Evolutionary conservation across 2,329 filamentous ascomycete genomes (phyloP).

Genomic region (Pleoardoris graminearum): DNA sequence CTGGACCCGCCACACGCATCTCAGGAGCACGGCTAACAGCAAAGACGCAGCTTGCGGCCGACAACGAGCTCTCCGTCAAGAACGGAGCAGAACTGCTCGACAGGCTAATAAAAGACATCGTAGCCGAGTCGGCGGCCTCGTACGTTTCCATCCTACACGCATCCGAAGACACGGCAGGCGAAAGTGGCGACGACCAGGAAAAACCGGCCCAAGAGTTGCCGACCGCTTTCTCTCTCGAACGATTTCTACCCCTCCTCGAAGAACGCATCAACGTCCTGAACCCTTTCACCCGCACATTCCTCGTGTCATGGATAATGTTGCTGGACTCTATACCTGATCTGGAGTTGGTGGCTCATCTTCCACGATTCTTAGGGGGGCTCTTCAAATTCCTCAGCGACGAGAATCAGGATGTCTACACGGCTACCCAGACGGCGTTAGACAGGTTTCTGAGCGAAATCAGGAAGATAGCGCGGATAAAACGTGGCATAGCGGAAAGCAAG

Average conservation of each 20-base stretch:
- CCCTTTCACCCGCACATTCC: slow-evolving; percentile 90
- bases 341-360: slow-evolving; percentile 89
- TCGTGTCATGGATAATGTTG: slow-evolving; percentile 94
- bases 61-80: slow-evolving; percentile 95
- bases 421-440: slow-evolving; percentile 85
- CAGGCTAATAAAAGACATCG: slow-evolving; percentile 92
- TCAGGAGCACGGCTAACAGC: slow-evolving; percentile 23
- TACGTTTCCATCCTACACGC: slow-evolving; percentile 87
- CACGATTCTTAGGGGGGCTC: slow-evolving; percentile 85
- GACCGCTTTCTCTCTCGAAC: slow-evolving; percentile 87
- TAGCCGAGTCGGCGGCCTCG: slow-evolving; percentile 89
- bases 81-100: slow-evolving; percentile 96
- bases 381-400: slow-evolving; percentile 91
- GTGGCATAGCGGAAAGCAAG: slow-evolving; percentile 84
- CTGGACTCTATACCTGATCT: slow-evolving; percentile 96
- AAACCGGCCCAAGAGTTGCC: slow-evolving; percentile 54
- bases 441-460: slow-evolving; percentile 93
- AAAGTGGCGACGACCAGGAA: slow-evolving; percentile 29
- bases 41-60: slow-evolving; percentile 75
- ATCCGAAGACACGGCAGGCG: slow-evolving; percentile 57
- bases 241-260: slow-evolving; percentile 90
- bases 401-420: slow-evolving; percentile 91
- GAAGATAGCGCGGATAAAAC: slow-evolving; percentile 89
- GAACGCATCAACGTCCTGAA: slow-evolving; percentile 94
- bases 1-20: neutral